Base-by-base conservation (phyloP, 2,329 filamentous ascomycete species). In the Aspergillus sp. region DNA sequence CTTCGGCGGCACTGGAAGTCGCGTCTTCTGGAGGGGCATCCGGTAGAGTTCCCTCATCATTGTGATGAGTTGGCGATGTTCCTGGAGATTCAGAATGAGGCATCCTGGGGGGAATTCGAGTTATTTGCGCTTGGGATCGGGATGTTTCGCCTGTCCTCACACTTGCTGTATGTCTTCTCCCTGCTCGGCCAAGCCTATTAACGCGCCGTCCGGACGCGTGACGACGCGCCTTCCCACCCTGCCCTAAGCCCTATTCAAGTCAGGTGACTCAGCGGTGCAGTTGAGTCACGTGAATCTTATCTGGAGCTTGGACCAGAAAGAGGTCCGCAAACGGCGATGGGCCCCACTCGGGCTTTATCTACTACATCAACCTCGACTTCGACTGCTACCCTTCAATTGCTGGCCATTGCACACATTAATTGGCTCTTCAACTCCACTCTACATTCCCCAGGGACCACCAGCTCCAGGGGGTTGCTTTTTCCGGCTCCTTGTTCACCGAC, bases 11-110 rank as follows among this genome's bases (percentile, higher is more conserved):
- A 36, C 58, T 56, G 24, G 61, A 31, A 18, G 55, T 49, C 9
- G 58, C 56, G 9, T 64, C 57, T 16, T 58, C n/a, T 24, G 63
- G 42, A 52, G 72, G 70, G n/a, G 72, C 74, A 60, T 82, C 80
- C n/a, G 80, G 77, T 12, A 77, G 66, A 2, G 76, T 67, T 29
- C 76, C 77, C 4, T 77, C 76, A 49, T 75, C 73, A 31, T 74
- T 72, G 11, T 72, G 71, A 18, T 71, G 71, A 11, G 74, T 69
- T 20, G 77, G 73, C 2, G 80, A 79, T 24, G 63, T 84, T 45
- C 63, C 59, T 4, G 71, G 63, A 24, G 71, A 69, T 36, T 73
- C 62, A 22, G 75, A 75, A 62, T 78, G 75, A 58, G 75, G 75
- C 76, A 78, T 78, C 47, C 31, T 63, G 52, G 56, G 46, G 26